Evolutionary conservation across 2,329 filamentous ascomycete species (phyloP), one percentile per base, ranked within the genome.

Genomic region (Colletotrichum kahawae): DNA sequence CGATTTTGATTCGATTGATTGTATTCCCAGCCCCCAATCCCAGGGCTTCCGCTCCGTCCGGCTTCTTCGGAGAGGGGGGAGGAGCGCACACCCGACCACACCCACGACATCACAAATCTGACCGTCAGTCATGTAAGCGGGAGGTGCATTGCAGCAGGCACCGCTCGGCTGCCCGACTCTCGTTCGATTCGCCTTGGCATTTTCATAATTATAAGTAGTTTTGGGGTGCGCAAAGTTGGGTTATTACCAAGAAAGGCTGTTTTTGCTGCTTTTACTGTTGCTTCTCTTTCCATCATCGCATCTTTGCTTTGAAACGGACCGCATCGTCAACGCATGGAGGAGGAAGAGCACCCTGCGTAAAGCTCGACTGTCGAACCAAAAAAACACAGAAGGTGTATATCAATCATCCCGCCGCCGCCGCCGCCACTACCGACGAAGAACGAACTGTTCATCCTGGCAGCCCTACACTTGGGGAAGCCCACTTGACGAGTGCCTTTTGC

Each of bases 31-130:
- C n/a, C 43, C 43, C 43, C 43, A 48, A 48, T 48, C 27, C 69
- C 72, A 68, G 18, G 62, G 57, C 64, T 75, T 68, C 73, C 73
- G 73, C 73, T 68, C 73, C 73, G 73, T 65, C 69, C 73, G 73
- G 73, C 73, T 59, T 73, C 69, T 73, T 75, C 73, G 73, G 73
- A 73, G 73, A 31, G 43, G 43, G 43, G 31, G 31, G 31, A 31
- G 31, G 38, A 43, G 18, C 38, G 38, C 18, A 43, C 38, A 43
- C 38, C 43, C 12, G 10, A 48, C 43, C 43, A 21, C 43, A 48
- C 43, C 34, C 54, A 64, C 63, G 43, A 51, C 56, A 18, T 16
- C 33, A 33, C 27, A 43, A 51, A 38, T 33, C 56, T 69, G 57
- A 69, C 60, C 48, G 57, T 71, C 27, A 72, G 38, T 43, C 38